Base-by-base conservation (phyloP, 1,284 basidiomycete species). In the Neonothopanus nambi region DNA sequence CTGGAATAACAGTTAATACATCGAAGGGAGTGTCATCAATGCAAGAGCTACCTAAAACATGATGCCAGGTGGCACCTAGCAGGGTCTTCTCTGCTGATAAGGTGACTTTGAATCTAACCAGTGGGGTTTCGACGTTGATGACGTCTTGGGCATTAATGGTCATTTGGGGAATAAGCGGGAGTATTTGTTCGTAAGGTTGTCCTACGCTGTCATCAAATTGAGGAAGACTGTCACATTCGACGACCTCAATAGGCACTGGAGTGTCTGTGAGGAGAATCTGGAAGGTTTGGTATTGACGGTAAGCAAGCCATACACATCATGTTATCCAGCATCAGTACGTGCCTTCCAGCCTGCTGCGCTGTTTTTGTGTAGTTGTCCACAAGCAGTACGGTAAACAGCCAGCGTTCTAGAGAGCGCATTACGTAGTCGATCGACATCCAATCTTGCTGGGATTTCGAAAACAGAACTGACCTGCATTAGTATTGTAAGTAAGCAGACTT, bases 1-100 rank as follows among this genome's bases (percentile, higher is more conserved):
- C 70, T 71, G 40, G n/a, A n/a, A n/a, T n/a, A n/a, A n/a, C n/a
- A 9, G 33, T 21, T 17, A 15, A 64, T 57, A 57, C n/a, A n/a
- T n/a, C n/a, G 21, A 63, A 54, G 11, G 40, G 11, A 50, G 35
- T 51, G 43, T 35, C 33, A 43, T 8, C 5, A 24, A 23, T 37
- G 30, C 23, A 23, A 40, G 39, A 24, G 54, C 4, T 46, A 63
- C 65, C 66, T n/a, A 67, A 59, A 5, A 55, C 59, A 49, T 72
- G 70, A 48, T 72, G 62, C 70, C 69, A 72, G 8, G 65, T 61
- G 17, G 71, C 54, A 18, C 68, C 71, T 18, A 72, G 58, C 13
- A 57, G 59, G 0, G 68, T 70, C 51, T 65, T 59, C 0, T 51
- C 24, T 7, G 44, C 48, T 5, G 63, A 55, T 7, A 68, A 36